Conservation (phyloP, 169 alveolate species). For the Plasmodium inui region DNA sequence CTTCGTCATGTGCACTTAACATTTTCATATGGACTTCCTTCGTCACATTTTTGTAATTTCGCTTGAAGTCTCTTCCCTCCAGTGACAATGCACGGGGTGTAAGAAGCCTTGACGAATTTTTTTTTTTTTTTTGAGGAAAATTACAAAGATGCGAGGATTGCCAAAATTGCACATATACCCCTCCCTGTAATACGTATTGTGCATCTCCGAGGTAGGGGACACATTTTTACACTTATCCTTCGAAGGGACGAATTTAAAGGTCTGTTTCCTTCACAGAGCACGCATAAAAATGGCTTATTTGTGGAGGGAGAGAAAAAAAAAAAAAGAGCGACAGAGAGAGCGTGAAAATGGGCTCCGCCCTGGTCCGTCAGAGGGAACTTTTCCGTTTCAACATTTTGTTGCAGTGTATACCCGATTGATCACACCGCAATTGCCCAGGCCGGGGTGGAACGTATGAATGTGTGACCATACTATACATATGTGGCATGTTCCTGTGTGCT, state of each 20-base stretch:
- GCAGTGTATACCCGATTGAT: background rate
- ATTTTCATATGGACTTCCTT: background rate
- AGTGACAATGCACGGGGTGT: background rate
- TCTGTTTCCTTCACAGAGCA: background rate
- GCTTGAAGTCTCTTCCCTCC: background rate
- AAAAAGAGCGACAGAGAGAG: background rate
- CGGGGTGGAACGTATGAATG: background rate
- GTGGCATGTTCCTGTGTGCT: background rate
- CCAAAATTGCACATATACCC: background rate
- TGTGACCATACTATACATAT: background rate
- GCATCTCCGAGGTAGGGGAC: background rate
- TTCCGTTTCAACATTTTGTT: background rate
- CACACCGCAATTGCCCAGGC: background rate
- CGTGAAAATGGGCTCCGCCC: background rate
- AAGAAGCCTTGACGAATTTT: background rate
- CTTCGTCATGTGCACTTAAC: background rate
- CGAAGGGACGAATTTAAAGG: background rate
- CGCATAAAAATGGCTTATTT: background rate
- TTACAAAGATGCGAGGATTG: background rate
- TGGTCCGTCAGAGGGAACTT: background rate
- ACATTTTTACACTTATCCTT: background rate
- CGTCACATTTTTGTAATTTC: background rate
- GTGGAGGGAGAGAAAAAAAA: background rate
- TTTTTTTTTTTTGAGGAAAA: background rate
- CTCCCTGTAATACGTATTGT: background rate